These are phyloP conservation scores for Saccharomyces kudriavzevii DNA, from an alignment of 805 yeast species.

Conservation along the genomic window DNA sequence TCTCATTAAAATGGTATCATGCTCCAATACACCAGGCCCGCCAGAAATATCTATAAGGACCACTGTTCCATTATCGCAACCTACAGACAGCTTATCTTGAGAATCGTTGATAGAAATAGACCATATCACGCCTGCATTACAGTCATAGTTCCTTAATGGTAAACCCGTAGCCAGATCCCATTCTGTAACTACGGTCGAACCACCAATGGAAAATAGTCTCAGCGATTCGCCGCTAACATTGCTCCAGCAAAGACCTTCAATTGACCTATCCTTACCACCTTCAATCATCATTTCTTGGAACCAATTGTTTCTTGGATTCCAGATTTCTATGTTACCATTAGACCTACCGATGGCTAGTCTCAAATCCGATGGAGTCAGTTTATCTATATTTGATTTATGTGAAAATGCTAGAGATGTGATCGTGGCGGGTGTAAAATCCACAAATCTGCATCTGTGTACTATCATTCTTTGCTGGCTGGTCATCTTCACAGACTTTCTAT, in stretches of 20 bases:
- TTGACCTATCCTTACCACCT: constrained; percentile 76
- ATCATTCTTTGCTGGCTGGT: constrained; percentile 8
- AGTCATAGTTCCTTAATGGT: constrained; percentile 70
- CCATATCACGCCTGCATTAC: constrained; percentile 94
- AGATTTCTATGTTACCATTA: constrained; percentile 91
- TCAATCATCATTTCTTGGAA: constrained; percentile 61
- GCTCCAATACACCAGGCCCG: constrained; percentile 77
- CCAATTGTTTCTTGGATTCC: constrained; percentile 87
- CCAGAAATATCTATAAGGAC: constrained; percentile 79
- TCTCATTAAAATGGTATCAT: constrained; percentile 66
- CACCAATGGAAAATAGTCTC: constrained; percentile 87
- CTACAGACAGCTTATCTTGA: constrained; percentile 67
- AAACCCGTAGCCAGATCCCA: constrained; percentile 76
- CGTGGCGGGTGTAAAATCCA: constrained; percentile 78
- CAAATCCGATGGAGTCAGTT: constrained; percentile 45
- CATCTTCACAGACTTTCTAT: constrained; percentile 1
- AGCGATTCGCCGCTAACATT: constrained; percentile 41
- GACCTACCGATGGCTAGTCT: constrained; percentile 86
- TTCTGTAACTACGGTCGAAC: constrained; percentile 82
- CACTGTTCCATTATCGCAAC: constrained; percentile 92
- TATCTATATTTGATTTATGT: constrained; percentile 39
- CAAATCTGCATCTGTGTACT: constrained; percentile 83
- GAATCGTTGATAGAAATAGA: constrained; percentile 59
- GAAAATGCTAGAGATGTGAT: constrained; percentile 79
- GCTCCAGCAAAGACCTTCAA: constrained; percentile 87